Conservation (phyloP, 306 rosid species). For the Cucurbita pepo region DNA sequence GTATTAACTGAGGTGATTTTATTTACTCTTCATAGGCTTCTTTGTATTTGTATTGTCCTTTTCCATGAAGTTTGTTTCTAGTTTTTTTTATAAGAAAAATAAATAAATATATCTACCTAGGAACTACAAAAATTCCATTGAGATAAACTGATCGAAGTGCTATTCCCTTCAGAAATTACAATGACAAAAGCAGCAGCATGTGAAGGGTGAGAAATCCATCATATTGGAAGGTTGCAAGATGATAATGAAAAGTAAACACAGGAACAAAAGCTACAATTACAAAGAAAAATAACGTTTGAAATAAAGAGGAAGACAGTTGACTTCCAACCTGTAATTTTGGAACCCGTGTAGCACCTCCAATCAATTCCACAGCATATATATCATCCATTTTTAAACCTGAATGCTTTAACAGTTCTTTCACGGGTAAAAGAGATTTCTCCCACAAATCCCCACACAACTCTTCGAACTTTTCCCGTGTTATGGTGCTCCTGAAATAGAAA, state of each 20-base stretch:
- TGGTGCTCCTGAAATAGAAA: conserved; percentile 54
- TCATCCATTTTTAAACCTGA: conserved; percentile 53
- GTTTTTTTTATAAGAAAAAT: neutral
- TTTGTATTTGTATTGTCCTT: neutral
- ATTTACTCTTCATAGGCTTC: neutral
- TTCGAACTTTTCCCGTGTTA: conserved; percentile 88
- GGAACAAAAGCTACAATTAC: neutral
- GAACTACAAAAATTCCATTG: neutral
- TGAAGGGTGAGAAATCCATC: neutral
- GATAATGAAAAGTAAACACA: neutral
- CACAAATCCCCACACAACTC: conserved; percentile 86
- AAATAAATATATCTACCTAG: neutral
- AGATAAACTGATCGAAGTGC: neutral
- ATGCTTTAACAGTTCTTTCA: conserved; percentile 62
- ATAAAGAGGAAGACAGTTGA: conserved; percentile 15
- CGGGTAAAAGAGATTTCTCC: conserved; percentile 70
- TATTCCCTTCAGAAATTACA: neutral
- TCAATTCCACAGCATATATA: conserved; percentile 80
- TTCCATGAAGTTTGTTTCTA: neutral
- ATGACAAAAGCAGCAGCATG: neutral
- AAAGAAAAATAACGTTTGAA: conserved; percentile 2
- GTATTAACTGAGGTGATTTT: neutral
- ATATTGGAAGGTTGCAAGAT: neutral
- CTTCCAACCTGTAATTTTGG: conserved; percentile 92
- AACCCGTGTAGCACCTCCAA: conserved; percentile 94